Evolutionary conservation across 2,329 filamentous ascomycete species (phyloP), one percentile per base, ranked within the genome.

Genomic region (Beauveria australis): DNA sequence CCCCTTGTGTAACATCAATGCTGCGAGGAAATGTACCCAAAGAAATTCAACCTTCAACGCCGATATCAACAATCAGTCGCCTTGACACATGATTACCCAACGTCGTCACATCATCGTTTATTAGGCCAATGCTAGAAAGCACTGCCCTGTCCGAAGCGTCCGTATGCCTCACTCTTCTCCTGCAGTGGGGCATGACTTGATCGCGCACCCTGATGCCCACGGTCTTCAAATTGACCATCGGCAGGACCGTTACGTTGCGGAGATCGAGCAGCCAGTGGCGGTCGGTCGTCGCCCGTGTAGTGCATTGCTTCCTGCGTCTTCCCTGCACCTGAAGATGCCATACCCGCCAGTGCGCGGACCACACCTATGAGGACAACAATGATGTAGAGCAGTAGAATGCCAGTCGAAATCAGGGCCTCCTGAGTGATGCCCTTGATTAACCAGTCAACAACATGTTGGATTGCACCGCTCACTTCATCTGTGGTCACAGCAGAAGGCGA

Each of bases 381-480:
- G 58, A 95, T 68, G 80, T 92, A 99, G 30, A 96, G 75, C 3
- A 90, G 76, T 14, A 97, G 74, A 5, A 99, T 76, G 55, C 81
- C 84, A 0, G 82, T 80, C 2, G 92, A 89, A 66, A 97, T 92
- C 64, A 96, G 82, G 1, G 89, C 87, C 74, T 97, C 91, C 63
- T 86, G 84, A 53, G 85, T 78, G 64, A 99, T 85, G 64, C 80
- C 84, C 60, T 82, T 81, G 67, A 83, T 77, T 24, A 97, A 78
- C 70, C 84, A 85, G 63, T 81, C 75, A 30, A 87, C 83, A 62
- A 97, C 87, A 64, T 85, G 82, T 61, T 82, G 72, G 47, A 97
- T 83, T 24, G 91, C 89, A 63, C 81, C 85, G 18, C 87, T 89
- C 67, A 97, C 89, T 69, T 92, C 89, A 74, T 97, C 90, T 44